Evolutionary conservation across 2,329 filamentous ascomycete genomes (phyloP).

Genomic region (Trichoderma sp.): DNA sequence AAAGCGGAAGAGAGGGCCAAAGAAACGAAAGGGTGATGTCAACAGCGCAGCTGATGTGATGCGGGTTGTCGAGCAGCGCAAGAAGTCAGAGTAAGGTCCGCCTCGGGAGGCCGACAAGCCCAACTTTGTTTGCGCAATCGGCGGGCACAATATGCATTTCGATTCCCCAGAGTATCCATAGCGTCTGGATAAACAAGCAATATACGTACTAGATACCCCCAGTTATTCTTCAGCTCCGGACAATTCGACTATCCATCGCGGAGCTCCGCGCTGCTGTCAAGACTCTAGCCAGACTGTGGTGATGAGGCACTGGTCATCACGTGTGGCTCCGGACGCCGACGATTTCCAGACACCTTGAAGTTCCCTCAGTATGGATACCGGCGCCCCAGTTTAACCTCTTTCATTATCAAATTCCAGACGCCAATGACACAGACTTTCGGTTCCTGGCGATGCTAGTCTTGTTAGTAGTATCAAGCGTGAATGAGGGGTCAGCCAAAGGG

Average conservation of each 20-base stretch:
- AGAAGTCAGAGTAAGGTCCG: conserved; percentile 28
- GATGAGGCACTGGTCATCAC: background rate
- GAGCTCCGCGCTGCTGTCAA: conserved; percentile 8
- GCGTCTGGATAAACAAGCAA: background rate
- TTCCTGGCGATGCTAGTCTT: conserved; percentile 13
- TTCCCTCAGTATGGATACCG: background rate
- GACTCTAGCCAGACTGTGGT: background rate
- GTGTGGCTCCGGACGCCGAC: background rate
- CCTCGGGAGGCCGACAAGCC: background rate
- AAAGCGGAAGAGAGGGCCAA: conserved; percentile 67
- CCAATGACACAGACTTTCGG: conserved; percentile 19
- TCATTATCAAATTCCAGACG: conserved; percentile 10
- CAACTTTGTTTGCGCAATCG: background rate
- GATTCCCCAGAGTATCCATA: background rate
- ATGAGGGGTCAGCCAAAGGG: conserved; percentile 5
- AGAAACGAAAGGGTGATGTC: conserved; percentile 74
- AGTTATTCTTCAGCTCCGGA: background rate
- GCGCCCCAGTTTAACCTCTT: background rate
- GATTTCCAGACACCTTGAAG: background rate
- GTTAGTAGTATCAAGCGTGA: background rate
- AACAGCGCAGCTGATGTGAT: conserved; percentile 80
- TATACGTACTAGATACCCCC: conserved; percentile 9
- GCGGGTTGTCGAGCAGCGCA: conserved; percentile 66
- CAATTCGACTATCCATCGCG: background rate
- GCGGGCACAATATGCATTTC: background rate